Evolutionary conservation across 208 protist genomes (phyloP), one percentile per base, ranked within the genome.

Genomic region (Acanthamoeba royreba): DNA sequence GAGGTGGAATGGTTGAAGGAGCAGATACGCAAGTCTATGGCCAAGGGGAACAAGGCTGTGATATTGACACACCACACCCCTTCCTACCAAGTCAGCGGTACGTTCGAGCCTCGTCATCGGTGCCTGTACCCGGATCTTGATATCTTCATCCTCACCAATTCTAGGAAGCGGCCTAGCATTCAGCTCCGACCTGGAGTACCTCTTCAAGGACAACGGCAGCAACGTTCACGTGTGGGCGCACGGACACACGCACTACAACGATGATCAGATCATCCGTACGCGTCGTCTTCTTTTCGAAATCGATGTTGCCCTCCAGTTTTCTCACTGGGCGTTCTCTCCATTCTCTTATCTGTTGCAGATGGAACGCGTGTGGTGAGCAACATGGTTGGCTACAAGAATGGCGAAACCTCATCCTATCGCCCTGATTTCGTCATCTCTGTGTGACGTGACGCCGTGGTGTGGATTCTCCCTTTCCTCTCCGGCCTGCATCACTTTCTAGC

Each of bases 381-480:
- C 72, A 83, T 83, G 72, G 72, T 83, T 17, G 72, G 72, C 72
- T 83, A 83, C 72, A 83, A 83, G 38, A 11, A 83, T n/a, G 72
- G 17, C 0, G 11, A 43, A n/a, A 46, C 19, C 2, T 2, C 3
- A 15, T 13, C 19, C 17, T 83, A 83, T n/a, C 35, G 72, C 4
- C 72, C 40, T 11, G 25, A 83, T 25, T 42, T 83, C 22, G 72
- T 83, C 22, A 49, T 83, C 19, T 33, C 63, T 1, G 72, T 83
- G 40, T 19, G 58, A 19, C 81, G 22, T 45, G 66, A 25, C n/a
- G 52, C 40, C 43, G n/a, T 33, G 58, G 81, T 15, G 35, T 55
- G n/a, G 35, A n/a, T 28, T 11, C 25, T 52, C 31, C 31, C 9
- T 49, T 49, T 33, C 66, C 81, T 55, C 58, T 86, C 40, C 31